These are phyloP conservation scores for Podospora fimiseda DNA, from an alignment of 495 filamentous ascomycete species.

Conservation along the genomic window DNA sequence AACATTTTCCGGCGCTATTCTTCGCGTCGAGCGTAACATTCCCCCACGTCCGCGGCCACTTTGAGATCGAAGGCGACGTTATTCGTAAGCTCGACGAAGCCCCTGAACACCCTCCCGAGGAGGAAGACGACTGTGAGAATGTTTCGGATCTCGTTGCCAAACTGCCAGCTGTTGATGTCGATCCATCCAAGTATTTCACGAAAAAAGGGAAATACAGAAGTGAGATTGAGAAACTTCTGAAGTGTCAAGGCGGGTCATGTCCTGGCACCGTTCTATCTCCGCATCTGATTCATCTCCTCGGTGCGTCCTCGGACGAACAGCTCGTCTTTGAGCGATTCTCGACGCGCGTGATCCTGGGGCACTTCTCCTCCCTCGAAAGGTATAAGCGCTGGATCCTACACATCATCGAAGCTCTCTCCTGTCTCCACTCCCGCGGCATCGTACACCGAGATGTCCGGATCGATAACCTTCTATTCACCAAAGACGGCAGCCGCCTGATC, in stretches of 20 bases:
- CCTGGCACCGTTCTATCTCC: slow-evolving; percentile 16
- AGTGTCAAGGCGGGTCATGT: slow-evolving; percentile 23
- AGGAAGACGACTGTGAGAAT: slow-evolving; percentile 24
- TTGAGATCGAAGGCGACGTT: slow-evolving; percentile 22
- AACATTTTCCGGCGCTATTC: slow-evolving; percentile 25
- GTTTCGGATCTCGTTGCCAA: slow-evolving; percentile 4
- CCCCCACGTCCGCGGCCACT: slow-evolving; percentile 5
- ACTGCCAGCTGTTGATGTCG: slow-evolving; percentile 19
- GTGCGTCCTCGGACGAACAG: slow-evolving; percentile 16
- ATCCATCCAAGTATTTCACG: slow-evolving; percentile 22
- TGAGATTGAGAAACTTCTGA: slow-evolving; percentile 26
- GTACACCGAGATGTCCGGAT: slow-evolving; percentile 26
- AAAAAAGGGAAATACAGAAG: slow-evolving; percentile 28
- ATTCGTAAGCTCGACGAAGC: slow-evolving; percentile 11
- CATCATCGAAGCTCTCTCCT: slow-evolving; percentile 11
- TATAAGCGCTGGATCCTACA: slow-evolving; percentile 12
- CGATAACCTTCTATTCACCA: slow-evolving; percentile 23
- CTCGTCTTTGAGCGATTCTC: slow-evolving; percentile 22
- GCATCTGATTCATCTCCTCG: slow-evolving; percentile 21
- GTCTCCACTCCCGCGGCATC: slow-evolving; percentile 24
- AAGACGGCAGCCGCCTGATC: slow-evolving; percentile 14
- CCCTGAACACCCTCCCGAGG: background rate
- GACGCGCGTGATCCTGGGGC: slow-evolving; percentile 7
- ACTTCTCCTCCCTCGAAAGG: slow-evolving; percentile 7
- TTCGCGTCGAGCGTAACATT: slow-evolving; percentile 19